A percentile compares a stretch with the other conserved stretches of the same genome.
Evolutionary conservation across 176 grass and related monocot species (phyloP).

Genomic region (Secale cereale): DNA sequence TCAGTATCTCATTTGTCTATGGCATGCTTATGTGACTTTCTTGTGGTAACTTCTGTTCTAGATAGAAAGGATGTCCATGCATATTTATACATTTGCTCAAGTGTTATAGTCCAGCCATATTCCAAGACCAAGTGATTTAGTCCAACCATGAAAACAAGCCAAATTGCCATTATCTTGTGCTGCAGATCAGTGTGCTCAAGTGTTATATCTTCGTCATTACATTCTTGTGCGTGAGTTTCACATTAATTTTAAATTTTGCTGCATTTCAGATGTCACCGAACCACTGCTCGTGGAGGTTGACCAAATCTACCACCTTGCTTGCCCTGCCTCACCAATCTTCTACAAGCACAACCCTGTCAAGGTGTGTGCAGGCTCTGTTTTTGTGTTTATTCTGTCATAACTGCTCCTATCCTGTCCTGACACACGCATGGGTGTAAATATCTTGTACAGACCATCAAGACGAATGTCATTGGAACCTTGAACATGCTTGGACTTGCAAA

Average conservation of each 20-base stretch:
- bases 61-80: background rate
- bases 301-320: conserved; percentile 99
- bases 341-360: conserved; percentile 99
- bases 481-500: conserved; percentile 99
- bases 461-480: conserved; percentile 97
- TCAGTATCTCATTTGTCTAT: background rate
- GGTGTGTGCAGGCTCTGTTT: conserved; percentile 42
- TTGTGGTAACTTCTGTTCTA: background rate
- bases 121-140: too few relatives aligned
- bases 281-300: conserved; percentile 95
- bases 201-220: background rate
- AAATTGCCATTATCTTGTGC: background rate
- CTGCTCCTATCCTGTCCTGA: background rate
- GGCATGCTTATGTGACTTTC: conserved; percentile 5
- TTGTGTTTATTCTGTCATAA: background rate
- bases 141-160: background rate
- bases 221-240: background rate
- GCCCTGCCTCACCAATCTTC: conserved; percentile 99
- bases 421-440: conserved; percentile 2
- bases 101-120: background rate
- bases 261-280: conserved; percentile 81
- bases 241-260: background rate
- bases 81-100: background rate
- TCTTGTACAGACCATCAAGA: conserved; percentile 88
- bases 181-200: background rate